Percentiles rank a stretch among this genome's conserved stretches.
Evolutionary conservation across 257 asterid genomes (phyloP).

Genomic region (Phtheirospermum japonicum): DNA sequence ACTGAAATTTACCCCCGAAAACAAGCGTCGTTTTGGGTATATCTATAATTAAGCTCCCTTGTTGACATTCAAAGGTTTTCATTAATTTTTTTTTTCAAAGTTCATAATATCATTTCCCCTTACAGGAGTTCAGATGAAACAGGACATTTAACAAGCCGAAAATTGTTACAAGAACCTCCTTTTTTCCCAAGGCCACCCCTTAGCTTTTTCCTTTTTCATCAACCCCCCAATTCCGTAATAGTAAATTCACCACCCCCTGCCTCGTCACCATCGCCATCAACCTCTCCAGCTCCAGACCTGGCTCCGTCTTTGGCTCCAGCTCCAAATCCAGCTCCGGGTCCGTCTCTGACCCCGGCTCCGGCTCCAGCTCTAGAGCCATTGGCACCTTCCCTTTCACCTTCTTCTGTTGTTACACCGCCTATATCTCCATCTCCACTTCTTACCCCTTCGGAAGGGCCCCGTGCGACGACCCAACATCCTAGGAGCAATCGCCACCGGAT

Average conservation of each 20-base stretch:
- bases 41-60: not conserved
- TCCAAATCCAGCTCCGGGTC: not conserved
- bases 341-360: slow-evolving; percentile 6
- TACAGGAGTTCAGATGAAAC: slow-evolving; percentile 43
- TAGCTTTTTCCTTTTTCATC: not conserved
- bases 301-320: not conserved
- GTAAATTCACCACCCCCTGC: not conserved
- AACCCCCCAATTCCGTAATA: slow-evolving; percentile 5
- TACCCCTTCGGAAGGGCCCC: slow-evolving; percentile 27
- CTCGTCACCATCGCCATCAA: slow-evolving; percentile 9
- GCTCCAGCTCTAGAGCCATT: slow-evolving; percentile 20
- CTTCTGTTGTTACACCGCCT: slow-evolving; percentile 27
- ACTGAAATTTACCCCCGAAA: no score
- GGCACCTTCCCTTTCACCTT: slow-evolving; percentile 27
- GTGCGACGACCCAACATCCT: not conserved
- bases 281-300: slow-evolving; percentile 3
- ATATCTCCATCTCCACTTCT: slow-evolving; percentile 44
- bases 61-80: not conserved
- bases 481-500: slow-evolving; percentile 21
- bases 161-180: slow-evolving; percentile 37
- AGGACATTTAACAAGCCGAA: slow-evolving; percentile 38
- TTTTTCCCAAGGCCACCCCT: not conserved
- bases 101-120: not conserved
- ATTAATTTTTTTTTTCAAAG: slow-evolving; percentile 31
- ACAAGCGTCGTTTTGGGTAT: no score